Percentiles rank a stretch among this genome's conserved stretches.
These are phyloP conservation scores for Asclepias syriaca DNA, from an alignment of 257 asterid species.

Conservation along the genomic window DNA sequence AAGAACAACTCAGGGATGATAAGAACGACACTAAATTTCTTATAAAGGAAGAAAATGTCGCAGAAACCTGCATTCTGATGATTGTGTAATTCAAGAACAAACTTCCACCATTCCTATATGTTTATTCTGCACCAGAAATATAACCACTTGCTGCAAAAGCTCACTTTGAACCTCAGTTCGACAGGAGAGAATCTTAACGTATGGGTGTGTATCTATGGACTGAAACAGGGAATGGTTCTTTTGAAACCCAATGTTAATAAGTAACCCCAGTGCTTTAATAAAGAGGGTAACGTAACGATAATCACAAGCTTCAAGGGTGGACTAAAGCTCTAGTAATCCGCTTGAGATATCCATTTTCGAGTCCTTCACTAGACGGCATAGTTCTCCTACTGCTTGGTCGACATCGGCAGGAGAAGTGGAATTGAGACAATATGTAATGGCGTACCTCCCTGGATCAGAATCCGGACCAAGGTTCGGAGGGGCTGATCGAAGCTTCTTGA, in stretches of 20 bases:
- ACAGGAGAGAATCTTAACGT: conserved; percentile 71
- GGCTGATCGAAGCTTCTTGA: conserved; percentile 61
- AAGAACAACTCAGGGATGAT: conserved; percentile 69
- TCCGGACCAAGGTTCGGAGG: conserved; percentile 40
- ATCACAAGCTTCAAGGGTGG: conserved; percentile 63
- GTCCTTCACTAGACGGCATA: conserved; percentile 84
- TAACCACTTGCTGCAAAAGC: conserved; percentile 70
- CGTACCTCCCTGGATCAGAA: conserved; percentile 59
- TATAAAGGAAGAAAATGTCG: conserved; percentile 36
- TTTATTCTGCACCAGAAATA: conserved; percentile 58
- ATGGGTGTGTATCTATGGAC: conserved; percentile 66
- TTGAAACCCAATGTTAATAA: conserved; percentile 57
- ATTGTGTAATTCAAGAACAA: conserved; percentile 69
- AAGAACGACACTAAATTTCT: conserved; percentile 56
- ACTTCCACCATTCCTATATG: conserved; percentile 57
- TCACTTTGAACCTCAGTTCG: conserved; percentile 59
- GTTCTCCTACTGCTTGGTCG: conserved; percentile 74
- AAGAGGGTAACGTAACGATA: conserved; percentile 40
- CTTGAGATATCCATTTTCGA: conserved; percentile 53
- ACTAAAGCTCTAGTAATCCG: too few relatives aligned
- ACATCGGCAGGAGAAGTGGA: conserved; percentile 66
- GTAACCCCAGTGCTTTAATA: conserved; percentile 67
- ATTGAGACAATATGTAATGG: conserved; percentile 65
- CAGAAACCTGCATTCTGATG: conserved; percentile 38
- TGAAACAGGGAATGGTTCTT: conserved; percentile 36